phyloP scores from a whole-genome alignment of 306 rosid species.

The Quercus rubra region DNA sequence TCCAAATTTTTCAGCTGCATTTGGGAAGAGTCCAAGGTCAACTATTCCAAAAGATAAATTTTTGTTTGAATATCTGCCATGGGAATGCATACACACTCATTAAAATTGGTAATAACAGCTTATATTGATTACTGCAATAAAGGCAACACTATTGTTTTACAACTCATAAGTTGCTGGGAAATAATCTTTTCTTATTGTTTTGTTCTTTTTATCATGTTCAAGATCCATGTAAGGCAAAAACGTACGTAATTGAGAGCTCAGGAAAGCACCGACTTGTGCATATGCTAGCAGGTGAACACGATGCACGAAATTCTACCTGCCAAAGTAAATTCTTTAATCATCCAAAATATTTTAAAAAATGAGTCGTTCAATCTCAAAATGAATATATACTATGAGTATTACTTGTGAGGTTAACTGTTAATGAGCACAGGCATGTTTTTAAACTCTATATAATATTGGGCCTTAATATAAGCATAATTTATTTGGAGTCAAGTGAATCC shows the following conservation, averaged over 20 bases:
- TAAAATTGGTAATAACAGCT: constrained; percentile 9
- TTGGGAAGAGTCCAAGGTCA: constrained; percentile 94
- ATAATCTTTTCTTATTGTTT: background rate
- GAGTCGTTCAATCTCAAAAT: background rate
- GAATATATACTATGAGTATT: background rate
- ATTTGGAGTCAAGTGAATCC: background rate
- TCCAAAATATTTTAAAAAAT: background rate
- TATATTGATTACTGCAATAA: background rate
- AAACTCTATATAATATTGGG: background rate
- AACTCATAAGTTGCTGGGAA: constrained; percentile 10
- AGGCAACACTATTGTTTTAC: background rate
- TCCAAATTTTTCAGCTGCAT: constrained; percentile 79
- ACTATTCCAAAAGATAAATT: constrained; percentile 78
- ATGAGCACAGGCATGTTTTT: background rate
- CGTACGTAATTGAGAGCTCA: constrained; percentile 86
- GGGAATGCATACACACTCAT: constrained; percentile 20
- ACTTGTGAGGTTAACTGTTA: background rate
- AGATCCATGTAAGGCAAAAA: constrained; percentile 22
- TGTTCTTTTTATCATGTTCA: background rate
- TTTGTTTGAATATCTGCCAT: constrained; percentile 81
- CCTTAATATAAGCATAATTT: background rate
- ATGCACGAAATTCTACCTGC: constrained; percentile 75
- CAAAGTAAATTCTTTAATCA: constrained; percentile 6
- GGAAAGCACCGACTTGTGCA: constrained; percentile 74
- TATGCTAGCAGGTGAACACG: constrained; percentile 65